Evolutionary conservation across 2,329 filamentous ascomycete species (phyloP).

Genomic region (Penicillium sp.): DNA sequence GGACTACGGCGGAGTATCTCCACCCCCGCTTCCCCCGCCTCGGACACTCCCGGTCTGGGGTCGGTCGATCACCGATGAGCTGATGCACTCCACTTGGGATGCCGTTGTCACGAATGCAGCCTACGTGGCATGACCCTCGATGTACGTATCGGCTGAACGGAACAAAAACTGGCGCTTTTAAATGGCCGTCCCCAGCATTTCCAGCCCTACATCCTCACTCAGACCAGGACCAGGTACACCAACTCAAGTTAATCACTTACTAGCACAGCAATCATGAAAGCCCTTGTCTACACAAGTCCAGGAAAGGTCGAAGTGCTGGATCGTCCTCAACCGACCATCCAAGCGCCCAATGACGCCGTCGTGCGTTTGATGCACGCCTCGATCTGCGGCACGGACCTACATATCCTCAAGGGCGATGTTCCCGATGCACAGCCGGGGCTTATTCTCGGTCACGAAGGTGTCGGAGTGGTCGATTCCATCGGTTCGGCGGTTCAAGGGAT

Average conservation of each 20-base stretch:
- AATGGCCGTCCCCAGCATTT: background rate
- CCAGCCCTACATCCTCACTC: constrained; percentile 1
- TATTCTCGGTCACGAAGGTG: constrained; percentile 53
- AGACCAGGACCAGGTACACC: background rate
- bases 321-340: constrained; percentile 42
- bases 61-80: background rate
- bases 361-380: constrained; percentile 48
- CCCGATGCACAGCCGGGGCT: constrained; percentile 45
- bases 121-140: background rate
- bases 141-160: background rate
- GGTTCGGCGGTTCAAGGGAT: constrained; percentile 47
- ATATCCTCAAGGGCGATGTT: constrained; percentile 54
- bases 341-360: constrained; percentile 47
- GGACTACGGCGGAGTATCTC: background rate
- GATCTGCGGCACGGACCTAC: constrained; percentile 54
- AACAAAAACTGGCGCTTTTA: background rate
- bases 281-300: constrained; percentile 43
- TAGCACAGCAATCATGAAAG: constrained; percentile 39
- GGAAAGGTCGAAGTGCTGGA: constrained; percentile 40
- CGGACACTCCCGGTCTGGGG: background rate
- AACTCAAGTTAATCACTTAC: background rate
- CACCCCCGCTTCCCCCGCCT: background rate
- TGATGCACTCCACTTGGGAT: background rate
- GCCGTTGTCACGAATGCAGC: background rate
- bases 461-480: constrained; percentile 47